These are phyloP conservation scores for Circinella umbellata DNA, from an alignment of 371 early-diverging fungal species.

Conservation along the genomic window DNA sequence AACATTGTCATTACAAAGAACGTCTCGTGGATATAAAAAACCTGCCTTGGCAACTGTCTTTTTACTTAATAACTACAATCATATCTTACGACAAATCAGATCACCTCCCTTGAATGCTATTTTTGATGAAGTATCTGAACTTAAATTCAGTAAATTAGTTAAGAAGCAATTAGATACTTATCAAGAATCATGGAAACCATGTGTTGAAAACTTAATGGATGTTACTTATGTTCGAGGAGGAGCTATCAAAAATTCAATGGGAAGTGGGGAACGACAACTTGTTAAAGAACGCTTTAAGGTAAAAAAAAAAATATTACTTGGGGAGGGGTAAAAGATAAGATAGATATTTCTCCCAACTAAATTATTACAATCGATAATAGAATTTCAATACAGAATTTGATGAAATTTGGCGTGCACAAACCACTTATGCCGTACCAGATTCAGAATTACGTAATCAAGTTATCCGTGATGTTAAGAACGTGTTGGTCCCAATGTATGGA, in stretches of 20 bases:
- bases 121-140: slow-evolving; percentile 57
- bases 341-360: too few species aligned
- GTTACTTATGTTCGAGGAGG: slow-evolving; percentile 74
- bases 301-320: slow-evolving; percentile 13
- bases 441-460: slow-evolving; percentile 73
- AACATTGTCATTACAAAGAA: slow-evolving; percentile 62
- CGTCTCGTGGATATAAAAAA: slow-evolving; percentile 79
- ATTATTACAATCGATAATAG: slow-evolving; percentile 17
- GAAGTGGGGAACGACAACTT: slow-evolving; percentile 68
- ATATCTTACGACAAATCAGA: slow-evolving; percentile 71
- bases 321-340: too few species aligned
- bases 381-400: slow-evolving; percentile 88
- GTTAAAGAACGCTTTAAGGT: slow-evolving; percentile 86
- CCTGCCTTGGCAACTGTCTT: slow-evolving; percentile 75
- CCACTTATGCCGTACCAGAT: slow-evolving; percentile 84
- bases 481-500: slow-evolving; percentile 81
- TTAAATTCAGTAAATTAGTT: slow-evolving; percentile 65
- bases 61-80: slow-evolving; percentile 83
- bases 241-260: slow-evolving; percentile 63
- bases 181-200: slow-evolving; percentile 78
- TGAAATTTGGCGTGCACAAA: slow-evolving; percentile 73
- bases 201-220: slow-evolving; percentile 76
- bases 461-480: slow-evolving; percentile 73
- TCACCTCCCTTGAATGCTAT: slow-evolving; percentile 60
- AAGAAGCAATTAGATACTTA: slow-evolving; percentile 66